phyloP scores from a whole-genome alignment of 495 filamentous ascomycete species.

The Staphylotrichum tortipilum region DNA sequence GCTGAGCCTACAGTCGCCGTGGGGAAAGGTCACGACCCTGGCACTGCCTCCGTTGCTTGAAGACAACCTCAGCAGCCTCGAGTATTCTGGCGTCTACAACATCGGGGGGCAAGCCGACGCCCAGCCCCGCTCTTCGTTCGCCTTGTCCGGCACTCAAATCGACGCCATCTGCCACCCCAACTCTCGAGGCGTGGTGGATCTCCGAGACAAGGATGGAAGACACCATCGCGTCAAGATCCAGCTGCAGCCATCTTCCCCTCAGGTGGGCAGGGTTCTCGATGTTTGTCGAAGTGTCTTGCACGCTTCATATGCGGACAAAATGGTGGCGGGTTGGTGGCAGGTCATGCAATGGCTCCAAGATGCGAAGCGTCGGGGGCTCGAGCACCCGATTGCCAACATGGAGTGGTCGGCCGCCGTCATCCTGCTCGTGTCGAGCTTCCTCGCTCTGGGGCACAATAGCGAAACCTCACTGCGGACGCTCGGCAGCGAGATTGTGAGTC shows the following conservation, averaged over 20 bases:
- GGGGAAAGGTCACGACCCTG: slow-evolving; percentile 55
- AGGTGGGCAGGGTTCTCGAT: slow-evolving; percentile 51
- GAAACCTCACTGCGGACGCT: slow-evolving; percentile 10
- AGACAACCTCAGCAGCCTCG: slow-evolving; percentile 31
- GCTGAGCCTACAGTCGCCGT: slow-evolving; percentile 67
- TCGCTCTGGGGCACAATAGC: slow-evolving; percentile 28
- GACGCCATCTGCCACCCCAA: slow-evolving; percentile 36
- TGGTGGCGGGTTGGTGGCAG: slow-evolving; percentile 69
- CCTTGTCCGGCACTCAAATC: slow-evolving; percentile 28
- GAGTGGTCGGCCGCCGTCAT: slow-evolving; percentile 79
- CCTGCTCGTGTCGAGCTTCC: slow-evolving; percentile 50
- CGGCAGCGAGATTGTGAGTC: neutral
- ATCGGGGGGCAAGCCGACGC: slow-evolving; percentile 1
- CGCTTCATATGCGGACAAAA: slow-evolving; percentile 50
- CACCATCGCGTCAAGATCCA: slow-evolving; percentile 58
- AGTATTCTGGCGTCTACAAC: slow-evolving; percentile 28
- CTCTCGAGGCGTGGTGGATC: slow-evolving; percentile 51
- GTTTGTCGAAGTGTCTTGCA: slow-evolving; percentile 56
- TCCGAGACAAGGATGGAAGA: slow-evolving; percentile 51
- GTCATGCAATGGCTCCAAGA: slow-evolving; percentile 57
- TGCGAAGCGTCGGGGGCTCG: slow-evolving; percentile 31
- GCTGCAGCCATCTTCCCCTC: slow-evolving; percentile 53
- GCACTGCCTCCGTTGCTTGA: slow-evolving; percentile 36
- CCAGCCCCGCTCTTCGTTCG: slow-evolving; percentile 7
- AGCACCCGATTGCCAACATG: slow-evolving; percentile 33